Percentiles rank a stretch among this genome's conserved stretches.
Conservation (phyloP, 2,329 filamentous ascomycete genomes). For the Nemania bipapillata region DNA sequence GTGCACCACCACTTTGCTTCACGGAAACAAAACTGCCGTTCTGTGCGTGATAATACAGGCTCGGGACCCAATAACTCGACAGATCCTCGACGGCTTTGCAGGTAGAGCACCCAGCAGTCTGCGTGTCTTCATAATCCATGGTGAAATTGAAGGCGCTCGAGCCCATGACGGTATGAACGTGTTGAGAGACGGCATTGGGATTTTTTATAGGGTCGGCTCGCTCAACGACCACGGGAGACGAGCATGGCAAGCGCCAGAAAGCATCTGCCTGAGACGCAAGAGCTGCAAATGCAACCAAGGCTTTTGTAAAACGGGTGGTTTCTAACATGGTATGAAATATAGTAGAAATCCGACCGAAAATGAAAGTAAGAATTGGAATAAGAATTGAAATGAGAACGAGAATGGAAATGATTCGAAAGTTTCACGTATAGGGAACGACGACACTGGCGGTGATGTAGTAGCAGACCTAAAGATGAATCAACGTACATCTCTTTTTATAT, state of each 20-base stretch:
- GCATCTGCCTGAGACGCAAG: slow-evolving; percentile 36
- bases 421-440: not conserved
- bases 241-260: slow-evolving; percentile 45
- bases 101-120: slow-evolving; percentile 69
- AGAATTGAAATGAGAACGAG: no score
- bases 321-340: slow-evolving; percentile 12
- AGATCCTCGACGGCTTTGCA: slow-evolving; percentile 70
- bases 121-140: slow-evolving; percentile 64
- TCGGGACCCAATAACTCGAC: slow-evolving; percentile 76
- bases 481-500: slow-evolving; percentile 1
- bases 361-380: not conserved
- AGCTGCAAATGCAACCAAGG: slow-evolving; percentile 31
- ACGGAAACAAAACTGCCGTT: slow-evolving; percentile 68
- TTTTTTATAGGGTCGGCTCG: slow-evolving; percentile 69
- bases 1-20: slow-evolving; percentile 54
- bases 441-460: not conserved
- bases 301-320: slow-evolving; percentile 25
- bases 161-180: slow-evolving; percentile 71
- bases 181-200: slow-evolving; percentile 63
- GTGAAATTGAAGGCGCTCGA: slow-evolving; percentile 69
- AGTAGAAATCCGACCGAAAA: not conserved
- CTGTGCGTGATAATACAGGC: slow-evolving; percentile 61
- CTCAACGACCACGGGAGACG: slow-evolving; percentile 50
- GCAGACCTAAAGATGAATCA: not conserved
- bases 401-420: not conserved